phyloP scores from a whole-genome alignment of 208 protist species.

The Trypanosoma boissoni region DNA sequence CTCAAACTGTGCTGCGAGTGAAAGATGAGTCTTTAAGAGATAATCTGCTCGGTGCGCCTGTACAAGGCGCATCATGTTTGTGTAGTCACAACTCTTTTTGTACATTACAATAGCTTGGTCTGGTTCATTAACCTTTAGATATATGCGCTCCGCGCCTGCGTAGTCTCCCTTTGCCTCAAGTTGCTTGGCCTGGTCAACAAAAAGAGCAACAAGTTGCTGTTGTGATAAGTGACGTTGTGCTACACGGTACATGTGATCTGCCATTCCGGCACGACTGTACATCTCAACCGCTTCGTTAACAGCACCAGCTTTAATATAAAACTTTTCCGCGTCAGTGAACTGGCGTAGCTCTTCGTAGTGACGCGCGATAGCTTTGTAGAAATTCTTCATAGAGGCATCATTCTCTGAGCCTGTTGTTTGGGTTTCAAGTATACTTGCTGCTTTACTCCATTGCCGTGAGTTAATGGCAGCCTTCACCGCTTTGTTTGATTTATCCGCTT shows the following conservation, averaged over 20 bases:
- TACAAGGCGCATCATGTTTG: slow-evolving; percentile 94
- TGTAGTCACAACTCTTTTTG: slow-evolving; percentile 88
- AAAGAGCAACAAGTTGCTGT: slow-evolving; percentile 89
- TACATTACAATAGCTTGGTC: slow-evolving; percentile 98
- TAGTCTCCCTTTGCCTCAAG: slow-evolving; percentile 93
- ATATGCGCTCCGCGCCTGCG: slow-evolving; percentile 95
- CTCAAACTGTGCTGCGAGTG: slow-evolving; percentile 94
- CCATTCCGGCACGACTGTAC: slow-evolving; percentile 92
- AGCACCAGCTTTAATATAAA: slow-evolving; percentile 89
- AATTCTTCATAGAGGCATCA: slow-evolving; percentile 53
- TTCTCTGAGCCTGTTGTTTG: slow-evolving; percentile 44
- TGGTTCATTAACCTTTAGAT: slow-evolving; percentile 95
- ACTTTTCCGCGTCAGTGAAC: slow-evolving; percentile 93
- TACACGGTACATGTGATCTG: slow-evolving; percentile 94
- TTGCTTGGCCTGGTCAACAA: slow-evolving; percentile 92
- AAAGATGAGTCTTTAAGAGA: slow-evolving; percentile 93
- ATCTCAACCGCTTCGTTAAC: slow-evolving; percentile 94
- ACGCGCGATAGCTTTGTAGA: slow-evolving; percentile 90
- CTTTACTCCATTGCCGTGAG: slow-evolving; percentile 94
- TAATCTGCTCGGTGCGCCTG: slow-evolving; percentile 90
- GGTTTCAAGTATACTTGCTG: slow-evolving; percentile 81
- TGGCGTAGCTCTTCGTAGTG: slow-evolving; percentile 94
- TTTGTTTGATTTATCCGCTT: slow-evolving; percentile 93
- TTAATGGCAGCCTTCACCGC: slow-evolving; percentile 95
- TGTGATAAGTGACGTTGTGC: slow-evolving; percentile 90